Base-by-base conservation (phyloP, 148 eudicot species). In the Pouteria glomerata region DNA sequence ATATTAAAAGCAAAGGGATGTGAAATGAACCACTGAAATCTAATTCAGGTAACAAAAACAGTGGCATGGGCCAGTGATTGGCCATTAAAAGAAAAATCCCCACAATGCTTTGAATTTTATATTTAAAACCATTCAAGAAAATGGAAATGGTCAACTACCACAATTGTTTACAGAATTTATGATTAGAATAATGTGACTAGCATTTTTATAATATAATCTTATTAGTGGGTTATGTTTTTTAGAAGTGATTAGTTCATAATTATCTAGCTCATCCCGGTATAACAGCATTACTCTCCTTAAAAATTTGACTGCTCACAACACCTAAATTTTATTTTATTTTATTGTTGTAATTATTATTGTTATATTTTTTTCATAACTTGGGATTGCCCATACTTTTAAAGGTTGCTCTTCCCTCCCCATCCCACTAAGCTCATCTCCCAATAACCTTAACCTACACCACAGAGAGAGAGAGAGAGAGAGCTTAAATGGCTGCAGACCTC, bases 71-170 rank as follows among this genome's bases (percentile, higher is more conserved):
- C 68, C 72, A 74, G 74, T 59, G 76, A 67, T 78, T 73, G 72
- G 77, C 68, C 72, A 75, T 68, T 60, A 73, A 63, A 15, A 73
- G 74, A 23, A 62, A 35, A 56, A 13, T 39, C 48, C 76, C 27
- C 53, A 73, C 41, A 50, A 74, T 78, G 68, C 75, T 48, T 76
- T 74, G 76, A 75, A 56, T 70, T 77, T 81, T 53, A 81, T 78
- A 74, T 59, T 60, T 71, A 71, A 66, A 68, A 66, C 52, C 76
- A 37, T 73, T 82, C 69, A 58, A 51, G 59, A 41, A 69, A 69
- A 79, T 79, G 68, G 51, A 70, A 19, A 73, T 74, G 37, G 47
- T 31, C 53, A 19, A 42, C 45, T 72, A 15, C 59, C 55, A 73
- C 70, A 48, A 74, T 77, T 61, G n/a, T n/a, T 74, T 55, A 76